These are phyloP conservation scores for Scheffersomyces stipitis DNA, from an alignment of 805 yeast species.

Conservation along the genomic window DNA sequence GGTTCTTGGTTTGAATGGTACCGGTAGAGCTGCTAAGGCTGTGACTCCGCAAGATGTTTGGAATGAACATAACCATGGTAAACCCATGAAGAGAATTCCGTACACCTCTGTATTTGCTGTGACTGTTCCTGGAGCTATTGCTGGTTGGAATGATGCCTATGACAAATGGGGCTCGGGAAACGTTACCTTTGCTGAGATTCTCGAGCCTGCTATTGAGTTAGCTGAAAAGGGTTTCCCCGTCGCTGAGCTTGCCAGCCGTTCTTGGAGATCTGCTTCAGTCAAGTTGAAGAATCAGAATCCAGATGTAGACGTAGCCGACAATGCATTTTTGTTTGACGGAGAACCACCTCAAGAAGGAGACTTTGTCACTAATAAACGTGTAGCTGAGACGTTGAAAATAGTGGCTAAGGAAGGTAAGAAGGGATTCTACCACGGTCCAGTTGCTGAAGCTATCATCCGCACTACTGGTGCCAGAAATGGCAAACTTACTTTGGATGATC, in stretches of 20 bases:
- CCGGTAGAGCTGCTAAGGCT: conserved; percentile 64
- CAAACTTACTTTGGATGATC: conserved; percentile 54
- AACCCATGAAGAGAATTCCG: conserved; percentile 51
- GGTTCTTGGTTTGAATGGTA: conserved; percentile 71
- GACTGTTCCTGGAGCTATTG: conserved; percentile 78
- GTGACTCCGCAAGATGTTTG: conserved; percentile 49
- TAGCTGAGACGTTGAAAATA: conserved; percentile 53
- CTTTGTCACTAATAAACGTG: conserved; percentile 47
- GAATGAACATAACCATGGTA: conserved; percentile 36
- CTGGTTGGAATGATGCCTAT: conserved; percentile 74
- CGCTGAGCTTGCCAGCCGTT: conserved; percentile 50
- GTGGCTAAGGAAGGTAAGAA: conserved; percentile 59
- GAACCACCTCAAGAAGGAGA: conserved; percentile 58
- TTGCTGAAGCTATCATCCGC: conserved; percentile 63
- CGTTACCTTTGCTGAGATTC: conserved; percentile 54
- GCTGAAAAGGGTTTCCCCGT: conserved; percentile 71
- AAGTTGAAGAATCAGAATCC: conserved; percentile 40
- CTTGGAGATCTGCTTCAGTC: conserved; percentile 45
- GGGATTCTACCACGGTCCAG: conserved; percentile 70
- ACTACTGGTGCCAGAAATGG: conserved; percentile 57
- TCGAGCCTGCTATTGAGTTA: conserved; percentile 65
- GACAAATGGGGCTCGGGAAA: conserved; percentile 74
- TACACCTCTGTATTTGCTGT: conserved; percentile 55
- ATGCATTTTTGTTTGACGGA: conserved; percentile 35
- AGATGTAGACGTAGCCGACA: conserved; percentile 25